Percentiles rank a stretch among this genome's conserved stretches.
phyloP scores from a whole-genome alignment of 371 early-diverging fungal genomes.

The Lichtheimia ramosa region DNA sequence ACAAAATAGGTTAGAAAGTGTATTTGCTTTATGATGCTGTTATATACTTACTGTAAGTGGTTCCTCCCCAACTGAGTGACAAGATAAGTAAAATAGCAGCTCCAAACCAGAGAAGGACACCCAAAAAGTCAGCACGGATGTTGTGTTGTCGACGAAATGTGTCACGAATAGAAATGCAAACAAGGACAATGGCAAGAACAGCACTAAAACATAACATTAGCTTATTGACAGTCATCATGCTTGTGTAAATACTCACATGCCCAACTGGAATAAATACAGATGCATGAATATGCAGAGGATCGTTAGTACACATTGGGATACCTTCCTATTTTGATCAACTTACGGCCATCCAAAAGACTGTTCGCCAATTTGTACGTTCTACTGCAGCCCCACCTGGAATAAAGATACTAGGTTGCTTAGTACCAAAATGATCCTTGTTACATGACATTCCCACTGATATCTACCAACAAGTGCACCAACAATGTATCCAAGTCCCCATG shows the following conservation, averaged over 20 bases:
- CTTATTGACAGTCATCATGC: not conserved
- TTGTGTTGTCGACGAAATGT: not conserved
- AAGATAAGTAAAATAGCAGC: slow-evolving; percentile 31
- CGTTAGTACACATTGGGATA: not conserved
- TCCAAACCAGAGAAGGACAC: slow-evolving; percentile 31
- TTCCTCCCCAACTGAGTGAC: slow-evolving; percentile 43
- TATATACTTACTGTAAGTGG: slow-evolving; percentile 28
- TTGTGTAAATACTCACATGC: slow-evolving; percentile 23
- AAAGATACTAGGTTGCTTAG: not conserved
- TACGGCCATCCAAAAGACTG: slow-evolving; percentile 45
- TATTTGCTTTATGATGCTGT: slow-evolving; percentile 2
- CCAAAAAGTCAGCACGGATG: slow-evolving; percentile 23
- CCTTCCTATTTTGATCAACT: slow-evolving; percentile 8
- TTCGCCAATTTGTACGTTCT: slow-evolving; percentile 32
- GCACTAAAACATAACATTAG: slow-evolving; percentile 7
- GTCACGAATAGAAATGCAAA: slow-evolving; percentile 19
- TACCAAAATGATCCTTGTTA: not conserved
- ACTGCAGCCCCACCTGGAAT: slow-evolving; percentile 31
- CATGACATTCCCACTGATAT: not conserved
- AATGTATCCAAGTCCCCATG: slow-evolving; percentile 59
- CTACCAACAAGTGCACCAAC: slow-evolving; percentile 58
- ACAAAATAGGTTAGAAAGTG: too few species aligned
- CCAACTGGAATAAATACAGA: slow-evolving; percentile 17
- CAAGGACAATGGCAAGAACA: slow-evolving; percentile 20
- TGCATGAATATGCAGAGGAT: too few species aligned